A percentile compares a stretch with the other conserved stretches of the same genome.
These are phyloP conservation scores for Lactifluus pinguis DNA, from an alignment of 768 basidiomycete species.

Conservation along the genomic window DNA sequence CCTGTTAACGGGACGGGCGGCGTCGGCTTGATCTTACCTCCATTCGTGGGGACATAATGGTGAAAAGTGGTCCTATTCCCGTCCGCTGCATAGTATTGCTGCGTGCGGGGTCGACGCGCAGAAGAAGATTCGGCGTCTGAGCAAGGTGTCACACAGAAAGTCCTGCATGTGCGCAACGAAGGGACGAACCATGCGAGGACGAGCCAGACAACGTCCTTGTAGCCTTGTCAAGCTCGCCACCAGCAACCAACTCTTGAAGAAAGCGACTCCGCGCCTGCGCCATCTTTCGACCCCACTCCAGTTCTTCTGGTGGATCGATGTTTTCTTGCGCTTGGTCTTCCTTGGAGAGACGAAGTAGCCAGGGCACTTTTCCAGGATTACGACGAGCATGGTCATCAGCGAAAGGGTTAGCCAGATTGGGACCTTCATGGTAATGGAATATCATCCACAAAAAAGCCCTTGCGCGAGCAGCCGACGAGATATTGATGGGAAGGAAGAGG, in stretches of 20 bases:
- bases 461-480: slow-evolving; percentile 67
- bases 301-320: slow-evolving; percentile 67
- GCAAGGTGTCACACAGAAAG: background rate
- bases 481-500: slow-evolving; percentile 69
- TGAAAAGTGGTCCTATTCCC: slow-evolving; percentile 20
- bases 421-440: slow-evolving; percentile 71
- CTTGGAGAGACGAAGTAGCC: slow-evolving; percentile 44
- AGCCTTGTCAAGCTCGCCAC: slow-evolving; percentile 31
- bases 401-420: slow-evolving; percentile 61
- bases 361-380: slow-evolving; percentile 56
- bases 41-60: slow-evolving; percentile 19
- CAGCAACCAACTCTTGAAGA: slow-evolving; percentile 55
- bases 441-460: slow-evolving; percentile 77
- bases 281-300: slow-evolving; percentile 73
- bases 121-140: slow-evolving; percentile 13
- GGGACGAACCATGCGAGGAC: slow-evolving; percentile 16
- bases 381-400: slow-evolving; percentile 52
- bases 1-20: slow-evolving; percentile 11
- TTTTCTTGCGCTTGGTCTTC: slow-evolving; percentile 59
- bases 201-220: slow-evolving; percentile 21
- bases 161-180: background rate
- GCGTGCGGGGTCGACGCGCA: slow-evolving; percentile 14
- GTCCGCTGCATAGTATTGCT: slow-evolving; percentile 15
- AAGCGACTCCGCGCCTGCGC: slow-evolving; percentile 61
- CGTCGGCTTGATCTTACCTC: slow-evolving; percentile 8